These are phyloP conservation scores for Aspergillus clavatus DNA, from an alignment of 2,329 filamentous ascomycete genomes.

Conservation along the genomic window DNA sequence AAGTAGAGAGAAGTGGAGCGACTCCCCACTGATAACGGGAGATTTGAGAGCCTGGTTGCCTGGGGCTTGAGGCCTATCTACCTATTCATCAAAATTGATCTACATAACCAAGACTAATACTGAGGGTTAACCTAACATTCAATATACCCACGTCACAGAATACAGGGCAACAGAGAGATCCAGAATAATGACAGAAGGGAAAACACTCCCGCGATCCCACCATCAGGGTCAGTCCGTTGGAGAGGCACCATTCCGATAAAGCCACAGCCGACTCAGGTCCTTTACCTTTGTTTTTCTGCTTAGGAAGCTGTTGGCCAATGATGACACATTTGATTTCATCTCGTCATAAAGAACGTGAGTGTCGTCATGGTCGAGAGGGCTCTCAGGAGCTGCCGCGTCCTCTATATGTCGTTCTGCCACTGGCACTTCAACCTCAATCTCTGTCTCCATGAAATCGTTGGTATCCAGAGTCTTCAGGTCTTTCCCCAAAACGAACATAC, in stretches of 20 bases:
- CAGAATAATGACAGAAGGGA: not conserved
- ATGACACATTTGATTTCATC: slow-evolving; percentile 3
- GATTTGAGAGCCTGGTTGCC: too few relatives aligned
- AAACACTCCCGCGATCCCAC: not conserved
- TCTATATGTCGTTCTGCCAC: not conserved
- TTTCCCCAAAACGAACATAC: slow-evolving; percentile 38
- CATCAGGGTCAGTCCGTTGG: slow-evolving; percentile 13
- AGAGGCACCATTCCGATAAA: slow-evolving; percentile 34
- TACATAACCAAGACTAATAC: too few relatives aligned
- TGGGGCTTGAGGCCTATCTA: too few relatives aligned
- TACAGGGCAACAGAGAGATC: too few relatives aligned
- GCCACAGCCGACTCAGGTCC: slow-evolving; percentile 37
- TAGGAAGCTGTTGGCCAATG: not conserved
- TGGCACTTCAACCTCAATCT: slow-evolving; percentile 16
- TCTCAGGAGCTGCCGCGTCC: not conserved
- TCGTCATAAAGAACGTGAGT: not conserved
- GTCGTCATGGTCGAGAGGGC: not conserved
- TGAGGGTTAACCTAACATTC: too few relatives aligned
- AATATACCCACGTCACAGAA: too few relatives aligned
- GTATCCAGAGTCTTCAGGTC: slow-evolving; percentile 23
- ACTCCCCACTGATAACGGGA: too few relatives aligned
- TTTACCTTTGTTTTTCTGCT: slow-evolving; percentile 23
- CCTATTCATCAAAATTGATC: too few relatives aligned
- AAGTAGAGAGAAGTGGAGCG: too few relatives aligned
- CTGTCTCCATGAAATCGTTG: slow-evolving; percentile 34